A percentile compares a stretch with the other conserved stretches of the same genome.
Conservation (phyloP, 1,284 basidiomycete genomes). For the Papiliotrema terrestris region DNA sequence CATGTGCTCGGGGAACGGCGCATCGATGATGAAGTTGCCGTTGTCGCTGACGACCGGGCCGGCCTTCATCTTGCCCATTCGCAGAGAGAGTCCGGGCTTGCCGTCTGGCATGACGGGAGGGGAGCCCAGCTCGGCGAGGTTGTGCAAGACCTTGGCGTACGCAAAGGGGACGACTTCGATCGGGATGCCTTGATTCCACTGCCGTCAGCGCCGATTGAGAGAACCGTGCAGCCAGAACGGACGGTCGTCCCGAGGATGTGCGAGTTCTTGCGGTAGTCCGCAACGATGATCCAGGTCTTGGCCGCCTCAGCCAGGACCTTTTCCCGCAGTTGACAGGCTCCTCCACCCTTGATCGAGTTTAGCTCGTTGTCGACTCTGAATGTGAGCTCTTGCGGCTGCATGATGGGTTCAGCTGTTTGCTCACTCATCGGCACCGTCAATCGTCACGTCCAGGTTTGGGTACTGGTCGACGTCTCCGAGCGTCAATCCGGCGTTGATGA, state of each 20-base stretch:
- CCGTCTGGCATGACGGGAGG: constrained; percentile 23
- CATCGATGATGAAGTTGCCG: constrained; percentile 91
- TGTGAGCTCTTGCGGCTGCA: background rate
- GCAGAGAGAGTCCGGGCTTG: constrained; percentile 60
- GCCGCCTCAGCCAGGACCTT: constrained; percentile 97
- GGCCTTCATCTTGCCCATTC: constrained; percentile 66
- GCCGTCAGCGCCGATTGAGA: constrained; percentile 1
- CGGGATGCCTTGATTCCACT: constrained; percentile 88
- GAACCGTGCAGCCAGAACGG: constrained; percentile 36
- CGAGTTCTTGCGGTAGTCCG: constrained; percentile 92
- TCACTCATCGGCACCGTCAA: constrained; percentile 96
- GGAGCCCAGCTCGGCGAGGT: constrained; percentile 57
- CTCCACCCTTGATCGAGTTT: constrained; percentile 97
- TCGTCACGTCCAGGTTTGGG: constrained; percentile 85
- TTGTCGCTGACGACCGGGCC: constrained; percentile 95
- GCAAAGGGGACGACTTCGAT: constrained; percentile 97
- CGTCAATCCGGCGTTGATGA: constrained; percentile 71
- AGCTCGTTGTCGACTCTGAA: constrained; percentile 76
- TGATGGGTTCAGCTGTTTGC: constrained; percentile 34
- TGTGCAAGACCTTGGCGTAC: constrained; percentile 76
- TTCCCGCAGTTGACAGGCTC: constrained; percentile 93
- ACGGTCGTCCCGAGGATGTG: constrained; percentile 77
- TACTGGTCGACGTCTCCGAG: constrained; percentile 93
- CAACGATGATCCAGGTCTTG: constrained; percentile 90
- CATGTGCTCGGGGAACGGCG: constrained; percentile 68